Percentiles rank a stretch among this genome's conserved stretches.
phyloP scores from a whole-genome alignment of 345 rosid species.

The Citrus medica region DNA sequence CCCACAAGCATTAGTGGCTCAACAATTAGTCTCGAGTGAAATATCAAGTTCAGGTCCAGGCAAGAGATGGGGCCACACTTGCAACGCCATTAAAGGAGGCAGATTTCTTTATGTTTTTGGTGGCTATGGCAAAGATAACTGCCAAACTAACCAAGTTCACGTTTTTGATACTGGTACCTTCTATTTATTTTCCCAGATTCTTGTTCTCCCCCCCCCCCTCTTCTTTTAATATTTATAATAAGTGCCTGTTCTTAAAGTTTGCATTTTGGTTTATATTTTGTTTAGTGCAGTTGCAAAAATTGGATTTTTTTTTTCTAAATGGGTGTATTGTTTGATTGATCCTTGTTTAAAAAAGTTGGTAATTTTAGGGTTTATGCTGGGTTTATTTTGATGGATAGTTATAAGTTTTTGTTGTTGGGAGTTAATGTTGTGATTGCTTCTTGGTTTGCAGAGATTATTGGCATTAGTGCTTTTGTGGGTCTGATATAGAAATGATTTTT shows the following conservation, averaged over 20 bases:
- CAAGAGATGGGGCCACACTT: slow-evolving; percentile 97
- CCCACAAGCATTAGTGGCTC: slow-evolving; percentile 27
- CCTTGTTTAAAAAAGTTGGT: not conserved
- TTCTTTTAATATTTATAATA: not conserved
- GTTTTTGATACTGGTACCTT: slow-evolving; percentile 84
- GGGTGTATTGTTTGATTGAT: not conserved
- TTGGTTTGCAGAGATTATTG: slow-evolving; percentile 16
- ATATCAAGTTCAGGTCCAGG: slow-evolving; percentile 58
- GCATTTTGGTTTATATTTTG: slow-evolving; percentile 6
- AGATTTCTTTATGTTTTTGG: slow-evolving; percentile 89
- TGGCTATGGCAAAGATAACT: slow-evolving; percentile 84
- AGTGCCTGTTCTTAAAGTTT: slow-evolving; percentile 7
- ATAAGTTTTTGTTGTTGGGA: slow-evolving; percentile 8
- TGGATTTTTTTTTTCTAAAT: not conserved
- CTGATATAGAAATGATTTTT: not conserved
- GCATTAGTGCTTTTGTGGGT: slow-evolving; percentile 4
- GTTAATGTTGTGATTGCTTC: slow-evolving; percentile 5
- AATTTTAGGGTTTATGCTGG: slow-evolving; percentile 27
- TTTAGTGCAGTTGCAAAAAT: not conserved
- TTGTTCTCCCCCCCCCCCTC: not conserved
- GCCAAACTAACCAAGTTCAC: slow-evolving; percentile 97
- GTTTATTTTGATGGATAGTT: not conserved
- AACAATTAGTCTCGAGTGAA: slow-evolving; percentile 28
- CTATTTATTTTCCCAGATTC: slow-evolving; percentile 6
- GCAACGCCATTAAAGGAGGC: slow-evolving; percentile 88